A percentile compares a stretch with the other conserved stretches of the same genome.
phyloP scores from a whole-genome alignment of 371 early-diverging fungal genomes.

The Mucor velutinosus region DNA sequence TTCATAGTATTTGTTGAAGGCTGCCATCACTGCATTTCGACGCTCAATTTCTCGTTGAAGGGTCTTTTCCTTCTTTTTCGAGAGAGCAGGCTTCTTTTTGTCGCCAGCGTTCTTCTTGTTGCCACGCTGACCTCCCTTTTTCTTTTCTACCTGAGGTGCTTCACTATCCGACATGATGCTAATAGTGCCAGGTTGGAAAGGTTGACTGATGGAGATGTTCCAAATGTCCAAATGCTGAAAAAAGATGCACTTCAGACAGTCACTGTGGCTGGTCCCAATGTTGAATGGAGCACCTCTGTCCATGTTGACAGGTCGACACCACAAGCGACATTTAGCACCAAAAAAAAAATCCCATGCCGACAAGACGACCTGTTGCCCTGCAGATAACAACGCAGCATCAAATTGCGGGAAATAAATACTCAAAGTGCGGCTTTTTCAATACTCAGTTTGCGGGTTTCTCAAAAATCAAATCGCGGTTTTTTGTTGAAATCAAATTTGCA shows the following conservation, averaged over 20 bases:
- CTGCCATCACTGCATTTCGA: slow-evolving; percentile 30
- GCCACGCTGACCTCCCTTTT: slow-evolving; percentile 14
- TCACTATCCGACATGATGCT: slow-evolving; percentile 13
- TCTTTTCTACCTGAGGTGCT: slow-evolving; percentile 3
- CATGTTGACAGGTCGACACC: background rate
- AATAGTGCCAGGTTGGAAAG: background rate
- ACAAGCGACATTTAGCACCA: background rate
- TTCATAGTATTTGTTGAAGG: slow-evolving; percentile 49
- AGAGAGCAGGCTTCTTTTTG: slow-evolving; percentile 29
- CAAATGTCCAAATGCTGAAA: background rate
- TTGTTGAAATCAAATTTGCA: too few relatives aligned
- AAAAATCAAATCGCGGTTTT: background rate
- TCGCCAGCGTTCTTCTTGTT: slow-evolving; percentile 18
- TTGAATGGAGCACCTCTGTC: background rate
- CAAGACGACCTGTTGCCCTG: background rate
- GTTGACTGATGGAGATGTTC: background rate
- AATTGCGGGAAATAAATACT: too few relatives aligned
- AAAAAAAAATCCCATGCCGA: background rate
- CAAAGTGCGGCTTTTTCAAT: too few relatives aligned
- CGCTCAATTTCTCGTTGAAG: slow-evolving; percentile 35
- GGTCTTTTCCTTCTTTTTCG: slow-evolving; percentile 45
- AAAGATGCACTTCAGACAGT: background rate
- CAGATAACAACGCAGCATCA: too few relatives aligned
- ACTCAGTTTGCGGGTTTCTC: background rate
- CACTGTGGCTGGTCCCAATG: background rate